phyloP scores from a whole-genome alignment of 2,329 filamentous ascomycete species.

The Fusarium marasasianum region DNA sequence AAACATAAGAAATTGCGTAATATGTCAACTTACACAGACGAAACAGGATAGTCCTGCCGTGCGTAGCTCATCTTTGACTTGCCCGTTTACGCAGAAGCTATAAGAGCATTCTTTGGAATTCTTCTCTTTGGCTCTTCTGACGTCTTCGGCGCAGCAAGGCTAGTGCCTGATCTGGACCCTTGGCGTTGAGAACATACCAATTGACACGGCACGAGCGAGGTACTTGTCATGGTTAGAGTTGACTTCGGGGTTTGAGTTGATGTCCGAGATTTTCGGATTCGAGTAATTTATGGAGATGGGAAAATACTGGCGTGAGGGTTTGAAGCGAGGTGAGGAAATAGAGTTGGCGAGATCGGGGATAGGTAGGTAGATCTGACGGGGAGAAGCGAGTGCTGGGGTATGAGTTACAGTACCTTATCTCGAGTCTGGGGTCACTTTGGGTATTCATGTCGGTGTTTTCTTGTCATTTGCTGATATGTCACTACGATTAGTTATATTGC shows the following conservation, averaged over 20 bases:
- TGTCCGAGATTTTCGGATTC: not conserved
- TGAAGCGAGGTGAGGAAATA: not conserved
- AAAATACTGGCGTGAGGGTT: not conserved
- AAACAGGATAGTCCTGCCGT: not conserved
- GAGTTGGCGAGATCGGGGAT: not conserved
- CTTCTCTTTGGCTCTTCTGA: not conserved
- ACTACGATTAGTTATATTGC: not conserved
- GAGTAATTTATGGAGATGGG: not conserved
- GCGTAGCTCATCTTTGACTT: not conserved
- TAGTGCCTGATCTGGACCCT: not conserved
- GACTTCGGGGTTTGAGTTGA: too few relatives aligned
- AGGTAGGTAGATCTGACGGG: not conserved
- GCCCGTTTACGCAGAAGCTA: not conserved
- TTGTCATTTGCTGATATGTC: not conserved
- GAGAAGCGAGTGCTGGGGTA: not conserved
- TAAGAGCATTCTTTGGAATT: not conserved
- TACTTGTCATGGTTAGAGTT: not conserved
- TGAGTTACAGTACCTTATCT: not conserved
- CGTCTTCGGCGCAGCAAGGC: not conserved
- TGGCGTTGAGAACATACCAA: constrained; percentile 10
- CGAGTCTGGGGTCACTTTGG: not conserved
- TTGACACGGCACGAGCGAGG: not conserved
- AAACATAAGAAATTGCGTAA: not conserved
- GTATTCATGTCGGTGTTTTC: not conserved
- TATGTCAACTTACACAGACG: not conserved